Percentiles rank a stretch among this genome's conserved stretches.
Conservation (phyloP, 495 filamentous ascomycete species). For the Podospora bellae-mahoneyi region DNA sequence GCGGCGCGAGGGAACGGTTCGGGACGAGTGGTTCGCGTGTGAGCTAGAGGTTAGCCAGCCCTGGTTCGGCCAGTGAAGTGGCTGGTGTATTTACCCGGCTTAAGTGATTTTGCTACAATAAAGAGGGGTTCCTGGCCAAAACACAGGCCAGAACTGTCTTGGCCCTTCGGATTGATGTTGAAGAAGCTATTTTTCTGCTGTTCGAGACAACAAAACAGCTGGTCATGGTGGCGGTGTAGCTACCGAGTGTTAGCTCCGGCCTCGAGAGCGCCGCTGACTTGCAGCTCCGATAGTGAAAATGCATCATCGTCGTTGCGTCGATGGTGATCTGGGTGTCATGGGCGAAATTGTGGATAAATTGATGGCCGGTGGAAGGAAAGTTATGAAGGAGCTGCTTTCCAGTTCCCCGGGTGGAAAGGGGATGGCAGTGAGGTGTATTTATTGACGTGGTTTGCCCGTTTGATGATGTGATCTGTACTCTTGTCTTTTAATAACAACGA, state of each 20-base stretch:
- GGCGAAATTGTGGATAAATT: conserved; percentile 14
- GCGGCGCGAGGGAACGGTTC: background rate
- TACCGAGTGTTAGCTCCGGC: background rate
- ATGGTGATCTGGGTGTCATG: background rate
- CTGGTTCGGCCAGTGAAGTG: background rate
- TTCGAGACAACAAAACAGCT: background rate
- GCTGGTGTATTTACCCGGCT: background rate
- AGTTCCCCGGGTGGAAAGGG: background rate
- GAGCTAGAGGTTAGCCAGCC: background rate
- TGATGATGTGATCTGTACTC: background rate
- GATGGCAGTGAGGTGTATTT: background rate
- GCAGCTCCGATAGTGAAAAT: conserved; percentile 5
- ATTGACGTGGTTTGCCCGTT: background rate
- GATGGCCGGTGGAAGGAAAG: background rate
- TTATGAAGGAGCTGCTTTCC: background rate
- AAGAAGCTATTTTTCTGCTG: background rate
- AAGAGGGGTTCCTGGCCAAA: background rate
- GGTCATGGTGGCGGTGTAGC: background rate
- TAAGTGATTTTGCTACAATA: background rate
- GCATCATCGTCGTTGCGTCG: background rate
- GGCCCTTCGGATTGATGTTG: background rate
- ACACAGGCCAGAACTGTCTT: too few relatives aligned
- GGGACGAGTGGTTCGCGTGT: background rate
- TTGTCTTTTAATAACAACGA: background rate
- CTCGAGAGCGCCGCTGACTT: background rate